Evolutionary conservation across 257 asterid genomes (phyloP).

Genomic region (Fraxinus excelsior): DNA sequence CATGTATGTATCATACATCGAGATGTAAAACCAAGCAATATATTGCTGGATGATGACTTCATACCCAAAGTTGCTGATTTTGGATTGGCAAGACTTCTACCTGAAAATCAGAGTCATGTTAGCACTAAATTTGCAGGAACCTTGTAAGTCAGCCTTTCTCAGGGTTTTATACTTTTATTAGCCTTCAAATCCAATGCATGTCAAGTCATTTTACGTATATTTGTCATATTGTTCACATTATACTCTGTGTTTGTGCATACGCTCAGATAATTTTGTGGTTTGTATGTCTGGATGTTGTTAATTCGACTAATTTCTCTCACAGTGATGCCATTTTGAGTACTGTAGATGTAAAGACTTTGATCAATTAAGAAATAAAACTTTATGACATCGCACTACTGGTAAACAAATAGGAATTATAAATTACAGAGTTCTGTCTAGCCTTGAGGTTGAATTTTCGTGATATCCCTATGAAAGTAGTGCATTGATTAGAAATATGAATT

Average conservation of each 20-base stretch:
- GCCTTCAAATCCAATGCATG: background rate
- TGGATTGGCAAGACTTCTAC: slow-evolving; percentile 77
- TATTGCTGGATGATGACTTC: slow-evolving; percentile 62
- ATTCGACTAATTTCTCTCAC: background rate
- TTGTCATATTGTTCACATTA: background rate
- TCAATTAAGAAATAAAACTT: background rate
- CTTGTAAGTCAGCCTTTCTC: slow-evolving; percentile 46
- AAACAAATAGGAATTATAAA: background rate
- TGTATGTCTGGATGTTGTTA: background rate
- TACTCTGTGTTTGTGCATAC: background rate
- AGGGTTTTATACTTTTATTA: background rate
- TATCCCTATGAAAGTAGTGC: background rate
- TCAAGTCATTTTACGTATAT: background rate
- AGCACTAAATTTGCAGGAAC: slow-evolving; percentile 94
- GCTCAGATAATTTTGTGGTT: background rate
- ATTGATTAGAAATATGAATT: background rate
- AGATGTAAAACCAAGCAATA: slow-evolving; percentile 76
- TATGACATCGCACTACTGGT: background rate
- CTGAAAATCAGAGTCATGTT: slow-evolving; percentile 72
- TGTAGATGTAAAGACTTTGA: background rate
- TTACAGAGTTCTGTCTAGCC: background rate
- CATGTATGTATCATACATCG: slow-evolving; percentile 75
- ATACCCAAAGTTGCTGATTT: slow-evolving; percentile 79
- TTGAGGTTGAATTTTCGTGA: background rate
- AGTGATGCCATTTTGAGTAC: background rate